Conservation (phyloP, 208 protist genomes). For the Wallacemonas sp. region DNA sequence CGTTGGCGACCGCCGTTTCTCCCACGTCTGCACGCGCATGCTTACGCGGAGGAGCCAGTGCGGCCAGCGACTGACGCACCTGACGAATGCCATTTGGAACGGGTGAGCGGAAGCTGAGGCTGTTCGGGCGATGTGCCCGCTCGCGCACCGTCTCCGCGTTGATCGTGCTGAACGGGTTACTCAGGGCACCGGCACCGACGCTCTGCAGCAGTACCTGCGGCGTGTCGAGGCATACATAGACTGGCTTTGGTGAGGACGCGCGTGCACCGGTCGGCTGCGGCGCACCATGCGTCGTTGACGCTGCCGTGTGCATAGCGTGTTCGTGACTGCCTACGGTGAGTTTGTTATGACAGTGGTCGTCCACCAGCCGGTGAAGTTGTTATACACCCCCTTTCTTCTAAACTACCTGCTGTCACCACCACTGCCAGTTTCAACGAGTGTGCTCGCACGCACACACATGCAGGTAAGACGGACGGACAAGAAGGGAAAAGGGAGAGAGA, state of each 20-base stretch:
- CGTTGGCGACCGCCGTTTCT: too few species aligned
- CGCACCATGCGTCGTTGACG: not conserved
- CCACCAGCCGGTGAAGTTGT: too few species aligned
- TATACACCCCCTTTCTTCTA: too few species aligned
- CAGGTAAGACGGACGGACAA: too few species aligned
- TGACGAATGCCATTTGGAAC: not conserved
- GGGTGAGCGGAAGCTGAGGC: not conserved
- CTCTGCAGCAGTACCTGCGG: conserved; percentile 30
- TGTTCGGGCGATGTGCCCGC: not conserved
- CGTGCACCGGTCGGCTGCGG: too few species aligned
- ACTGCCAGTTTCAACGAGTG: too few species aligned
- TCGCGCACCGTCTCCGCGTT: conserved; percentile 22
- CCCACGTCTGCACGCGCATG: not conserved
- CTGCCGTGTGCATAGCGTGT: not conserved
- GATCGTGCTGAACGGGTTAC: conserved; percentile 21
- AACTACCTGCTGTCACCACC: too few species aligned
- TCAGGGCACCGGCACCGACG: conserved; percentile 15
- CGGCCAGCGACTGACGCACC: not conserved
- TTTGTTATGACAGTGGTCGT: too few species aligned
- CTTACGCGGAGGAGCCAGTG: not conserved
- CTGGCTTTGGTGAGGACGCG: not conserved
- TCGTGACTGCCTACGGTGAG: too few species aligned
- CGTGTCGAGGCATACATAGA: conserved; percentile 27
- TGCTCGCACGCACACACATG: too few species aligned
- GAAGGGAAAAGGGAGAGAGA: not conserved